These are phyloP conservation scores for Mucor lusitanicus DNA, from an alignment of 371 early-diverging fungal species.

Conservation along the genomic window DNA sequence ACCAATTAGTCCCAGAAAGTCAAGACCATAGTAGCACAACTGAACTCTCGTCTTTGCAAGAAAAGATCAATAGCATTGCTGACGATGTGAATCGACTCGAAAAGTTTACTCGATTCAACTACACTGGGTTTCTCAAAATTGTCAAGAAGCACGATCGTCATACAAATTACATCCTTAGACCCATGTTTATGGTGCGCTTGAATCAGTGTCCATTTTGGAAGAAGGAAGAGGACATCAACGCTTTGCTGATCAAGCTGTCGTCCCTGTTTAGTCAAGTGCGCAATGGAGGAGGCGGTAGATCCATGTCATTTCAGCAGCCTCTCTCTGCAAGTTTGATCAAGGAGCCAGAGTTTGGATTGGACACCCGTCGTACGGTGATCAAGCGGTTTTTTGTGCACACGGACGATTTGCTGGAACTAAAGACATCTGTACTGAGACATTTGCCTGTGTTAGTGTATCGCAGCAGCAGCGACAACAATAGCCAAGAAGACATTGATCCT, in stretches of 20 bases:
- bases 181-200: conserved; percentile 86
- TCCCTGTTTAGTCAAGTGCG: conserved; percentile 87
- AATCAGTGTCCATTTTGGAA: conserved; percentile 89
- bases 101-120: conserved; percentile 93
- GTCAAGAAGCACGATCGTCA: conserved; percentile 98
- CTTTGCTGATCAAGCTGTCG: conserved; percentile 86
- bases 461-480: conserved; percentile 56
- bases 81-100: conserved; percentile 90
- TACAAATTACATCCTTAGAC: conserved; percentile 81
- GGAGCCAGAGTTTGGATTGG: neutral
- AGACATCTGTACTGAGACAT: conserved; percentile 90
- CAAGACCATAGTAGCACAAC: conserved; percentile 30
- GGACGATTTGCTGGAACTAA: conserved; percentile 97
- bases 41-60: conserved; percentile 49
- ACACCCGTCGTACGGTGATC: conserved; percentile 29
- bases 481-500: conserved; percentile 73
- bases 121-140: conserved; percentile 95
- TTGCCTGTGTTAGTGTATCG: conserved; percentile 95
- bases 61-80: conserved; percentile 81
- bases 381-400: conserved; percentile 95
- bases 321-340: conserved; percentile 7
- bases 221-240: conserved; percentile 90
- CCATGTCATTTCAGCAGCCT: conserved; percentile 41
- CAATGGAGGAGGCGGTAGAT: conserved; percentile 62
- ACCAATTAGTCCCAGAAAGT: conserved; percentile 32